These are phyloP conservation scores for Suhomyces kilbournensis DNA, from an alignment of 805 yeast species.

Conservation along the genomic window DNA sequence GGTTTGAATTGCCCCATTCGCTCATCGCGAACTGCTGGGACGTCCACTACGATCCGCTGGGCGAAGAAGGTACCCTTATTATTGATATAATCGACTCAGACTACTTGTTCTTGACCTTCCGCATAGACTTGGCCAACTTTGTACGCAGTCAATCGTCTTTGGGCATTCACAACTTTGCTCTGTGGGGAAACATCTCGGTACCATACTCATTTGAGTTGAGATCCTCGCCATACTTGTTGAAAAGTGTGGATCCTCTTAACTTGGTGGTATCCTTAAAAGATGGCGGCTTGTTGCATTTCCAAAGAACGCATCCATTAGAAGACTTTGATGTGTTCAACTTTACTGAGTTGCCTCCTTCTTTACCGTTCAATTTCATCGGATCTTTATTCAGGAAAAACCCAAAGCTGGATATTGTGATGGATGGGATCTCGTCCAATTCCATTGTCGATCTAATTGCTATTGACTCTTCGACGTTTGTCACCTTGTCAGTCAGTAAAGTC, in stretches of 20 bases:
- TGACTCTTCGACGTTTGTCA: slow-evolving; percentile 37
- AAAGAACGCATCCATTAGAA: slow-evolving; percentile 25
- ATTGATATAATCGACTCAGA: slow-evolving; percentile 53
- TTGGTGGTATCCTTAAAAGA: slow-evolving; percentile 64
- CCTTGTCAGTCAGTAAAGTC: slow-evolving; percentile 53
- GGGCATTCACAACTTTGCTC: slow-evolving; percentile 29
- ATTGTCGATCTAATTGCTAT: slow-evolving; percentile 41
- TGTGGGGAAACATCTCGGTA: slow-evolving; percentile 67
- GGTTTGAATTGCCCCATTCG: slow-evolving; percentile 20
- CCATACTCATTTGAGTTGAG: slow-evolving; percentile 58
- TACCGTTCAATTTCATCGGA: slow-evolving; percentile 27
- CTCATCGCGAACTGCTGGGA: slow-evolving; percentile 12
- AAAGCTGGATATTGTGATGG: slow-evolving; percentile 23
- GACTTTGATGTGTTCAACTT: slow-evolving; percentile 48
- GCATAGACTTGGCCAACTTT: slow-evolving; percentile 45
- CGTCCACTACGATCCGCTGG: slow-evolving; percentile 17
- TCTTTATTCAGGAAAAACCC: slow-evolving; percentile 16
- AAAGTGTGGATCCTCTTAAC: slow-evolving; percentile 42
- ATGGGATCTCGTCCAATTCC: slow-evolving; percentile 38
- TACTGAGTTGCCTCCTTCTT: slow-evolving; percentile 44
- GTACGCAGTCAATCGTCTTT: slow-evolving; percentile 9
- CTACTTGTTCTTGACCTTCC: slow-evolving; percentile 51
- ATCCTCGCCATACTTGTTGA: slow-evolving; percentile 49
- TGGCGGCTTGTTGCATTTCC: slow-evolving; percentile 69
- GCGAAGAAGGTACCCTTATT: slow-evolving; percentile 30